Base-by-base conservation (phyloP, 2,329 filamentous ascomycete species). In the Chaetothyriales sp. region DNA sequence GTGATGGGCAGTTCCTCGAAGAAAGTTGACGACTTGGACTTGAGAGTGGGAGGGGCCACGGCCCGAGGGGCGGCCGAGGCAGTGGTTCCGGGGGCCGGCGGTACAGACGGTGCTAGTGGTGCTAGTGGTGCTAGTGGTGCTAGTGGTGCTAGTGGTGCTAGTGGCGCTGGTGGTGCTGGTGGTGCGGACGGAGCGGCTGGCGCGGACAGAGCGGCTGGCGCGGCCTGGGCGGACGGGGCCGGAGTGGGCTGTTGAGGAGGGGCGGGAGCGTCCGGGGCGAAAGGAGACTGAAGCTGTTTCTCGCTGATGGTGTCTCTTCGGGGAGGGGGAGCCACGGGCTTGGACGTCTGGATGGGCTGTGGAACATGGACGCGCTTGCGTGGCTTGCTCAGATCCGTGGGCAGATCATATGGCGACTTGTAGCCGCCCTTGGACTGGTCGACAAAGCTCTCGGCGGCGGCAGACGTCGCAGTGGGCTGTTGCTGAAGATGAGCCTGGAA, bases 361-460 rank as follows among this genome's bases (percentile, higher is more conserved):
- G 79, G 78, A 61, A 77, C 73, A 62, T 77, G 81, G 5, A 73
- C 66, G 49, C 83, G 74, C 71, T 85, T 83, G 66, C 81, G 75
- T 62, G 84, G 69, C 22, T 67, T 66, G 22, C 75, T 78, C 28
- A 98, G 77, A 51, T 95, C 90, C 69, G 92, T 86, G 3, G 92
- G 92, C 18, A 98, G 74, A 69, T 98, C 94, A 62, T 95, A 98
- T 0, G 92, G 92, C 18, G 90, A 97, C 47, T 84, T 78, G 65
- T 98, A 98, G 6, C 90, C 89, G 51, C 86, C 86, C 68, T 94
- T 97, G 2, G 87, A 73, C 67, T 94, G 94, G 66, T 90, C 85
- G 5, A 79, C 87, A 67, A 95, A 98, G 67, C 90, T 97, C 53
- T 57, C 58, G 60, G 77, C 60, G 56, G 76, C 70, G n/a, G 74